phyloP scores from a whole-genome alignment of 257 asterid species.

The Knoxia roxburghii region DNA sequence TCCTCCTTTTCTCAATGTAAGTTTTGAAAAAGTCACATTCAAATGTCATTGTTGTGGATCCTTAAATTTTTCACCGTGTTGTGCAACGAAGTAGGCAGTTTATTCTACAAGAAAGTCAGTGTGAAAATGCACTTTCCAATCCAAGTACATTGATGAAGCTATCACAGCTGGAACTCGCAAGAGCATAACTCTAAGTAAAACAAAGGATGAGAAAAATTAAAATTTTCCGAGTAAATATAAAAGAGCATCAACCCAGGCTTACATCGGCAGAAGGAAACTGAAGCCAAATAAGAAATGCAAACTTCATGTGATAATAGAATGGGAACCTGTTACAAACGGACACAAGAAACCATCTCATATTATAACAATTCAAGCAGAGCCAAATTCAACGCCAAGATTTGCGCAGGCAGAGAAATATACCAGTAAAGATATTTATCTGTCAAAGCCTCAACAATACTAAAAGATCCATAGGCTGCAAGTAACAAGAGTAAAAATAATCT shows the following conservation, averaged over 20 bases:
- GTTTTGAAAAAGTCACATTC: neutral
- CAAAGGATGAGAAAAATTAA: neutral
- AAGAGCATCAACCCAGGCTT: conserved; percentile 25
- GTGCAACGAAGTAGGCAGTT: neutral
- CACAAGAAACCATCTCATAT: conserved; percentile 15
- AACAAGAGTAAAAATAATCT: neutral
- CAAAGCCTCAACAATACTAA: conserved; percentile 65
- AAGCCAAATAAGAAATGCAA: conserved; percentile 98
- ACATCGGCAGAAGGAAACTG: conserved; percentile 84
- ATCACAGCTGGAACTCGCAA: neutral
- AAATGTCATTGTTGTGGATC: neutral
- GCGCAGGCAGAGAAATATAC: conserved; percentile 27
- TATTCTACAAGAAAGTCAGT: neutral
- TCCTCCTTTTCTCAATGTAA: neutral
- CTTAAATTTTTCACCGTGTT: too few species aligned
- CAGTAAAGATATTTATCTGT: conserved; percentile 74
- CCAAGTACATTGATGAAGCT: neutral
- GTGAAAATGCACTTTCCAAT: neutral
- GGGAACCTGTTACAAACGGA: conserved; percentile 66
- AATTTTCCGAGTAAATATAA: conserved; percentile 1
- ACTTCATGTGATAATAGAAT: conserved; percentile 76
- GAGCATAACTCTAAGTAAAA: neutral
- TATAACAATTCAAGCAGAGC: neutral
- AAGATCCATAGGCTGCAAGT: conserved; percentile 94
- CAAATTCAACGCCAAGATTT: neutral